Conservation (phyloP, 2,329 filamentous ascomycete species). For the Calonectria hawksworthii region DNA sequence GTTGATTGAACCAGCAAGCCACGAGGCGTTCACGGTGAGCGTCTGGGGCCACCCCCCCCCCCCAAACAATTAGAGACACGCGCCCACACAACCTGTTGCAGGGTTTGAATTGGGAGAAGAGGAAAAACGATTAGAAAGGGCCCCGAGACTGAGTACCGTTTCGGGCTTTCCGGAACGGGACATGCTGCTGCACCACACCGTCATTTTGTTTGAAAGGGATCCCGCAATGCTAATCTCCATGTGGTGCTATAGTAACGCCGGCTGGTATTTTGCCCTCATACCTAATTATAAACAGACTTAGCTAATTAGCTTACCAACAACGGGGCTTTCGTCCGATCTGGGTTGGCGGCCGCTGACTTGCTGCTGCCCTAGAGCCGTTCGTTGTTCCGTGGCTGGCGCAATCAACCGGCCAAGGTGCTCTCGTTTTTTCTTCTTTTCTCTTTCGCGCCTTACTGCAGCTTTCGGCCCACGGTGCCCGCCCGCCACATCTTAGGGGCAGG, state of each 20-base stretch:
- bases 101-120: neutral
- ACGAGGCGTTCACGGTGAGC: neutral
- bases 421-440: neutral
- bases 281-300: neutral
- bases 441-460: neutral
- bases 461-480: neutral
- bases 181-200: neutral
- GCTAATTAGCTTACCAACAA: neutral
- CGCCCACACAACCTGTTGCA: neutral
- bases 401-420: neutral
- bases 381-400: neutral
- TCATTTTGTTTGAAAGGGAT: slow-evolving; percentile 2
- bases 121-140: neutral
- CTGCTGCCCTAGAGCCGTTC: neutral
- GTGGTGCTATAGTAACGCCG: neutral
- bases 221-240: neutral
- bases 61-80: neutral
- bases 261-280: neutral
- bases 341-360: neutral
- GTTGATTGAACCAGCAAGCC: neutral
- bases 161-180: slow-evolving; percentile 6
- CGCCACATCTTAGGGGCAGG: neutral
- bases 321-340: neutral
- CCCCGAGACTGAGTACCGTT: neutral
- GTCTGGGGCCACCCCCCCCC: neutral